Evolutionary conservation across 2,329 filamentous ascomycete species (phyloP).

Genomic region (Calonectria naviculata): DNA sequence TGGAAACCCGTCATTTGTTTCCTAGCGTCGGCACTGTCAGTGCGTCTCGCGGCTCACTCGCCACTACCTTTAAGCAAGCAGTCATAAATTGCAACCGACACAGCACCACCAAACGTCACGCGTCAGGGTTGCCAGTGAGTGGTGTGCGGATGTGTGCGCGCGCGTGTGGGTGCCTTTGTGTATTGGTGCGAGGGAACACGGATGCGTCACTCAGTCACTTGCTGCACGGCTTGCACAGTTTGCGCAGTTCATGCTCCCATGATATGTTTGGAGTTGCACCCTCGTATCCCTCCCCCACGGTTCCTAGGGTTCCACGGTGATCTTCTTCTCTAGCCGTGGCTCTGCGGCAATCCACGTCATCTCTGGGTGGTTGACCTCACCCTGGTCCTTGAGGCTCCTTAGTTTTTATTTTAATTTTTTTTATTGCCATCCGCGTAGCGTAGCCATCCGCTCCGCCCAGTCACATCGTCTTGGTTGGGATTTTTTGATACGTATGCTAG

Average conservation of each 20-base stretch:
- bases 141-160: neutral
- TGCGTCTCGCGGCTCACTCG: neutral
- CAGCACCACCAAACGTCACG: neutral
- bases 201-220: neutral
- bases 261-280: neutral
- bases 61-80: neutral
- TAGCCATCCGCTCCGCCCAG: neutral
- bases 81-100: neutral
- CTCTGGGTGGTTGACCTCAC: neutral
- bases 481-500: neutral
- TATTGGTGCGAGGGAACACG: neutral
- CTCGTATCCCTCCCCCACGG: neutral
- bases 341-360: constrained; percentile 12
- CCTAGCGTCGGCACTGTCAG: constrained; percentile 13
- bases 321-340: neutral
- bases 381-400: constrained; percentile 4
- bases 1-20: neutral
- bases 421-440: neutral
- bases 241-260: neutral
- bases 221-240: neutral
- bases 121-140: neutral
- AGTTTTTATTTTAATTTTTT: neutral
- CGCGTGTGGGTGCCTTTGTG: neutral
- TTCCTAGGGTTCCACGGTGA: neutral
- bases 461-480: neutral